Base-by-base conservation (phyloP, 768 basidiomycete genomes). In the Auricularia heimuer region DNA sequence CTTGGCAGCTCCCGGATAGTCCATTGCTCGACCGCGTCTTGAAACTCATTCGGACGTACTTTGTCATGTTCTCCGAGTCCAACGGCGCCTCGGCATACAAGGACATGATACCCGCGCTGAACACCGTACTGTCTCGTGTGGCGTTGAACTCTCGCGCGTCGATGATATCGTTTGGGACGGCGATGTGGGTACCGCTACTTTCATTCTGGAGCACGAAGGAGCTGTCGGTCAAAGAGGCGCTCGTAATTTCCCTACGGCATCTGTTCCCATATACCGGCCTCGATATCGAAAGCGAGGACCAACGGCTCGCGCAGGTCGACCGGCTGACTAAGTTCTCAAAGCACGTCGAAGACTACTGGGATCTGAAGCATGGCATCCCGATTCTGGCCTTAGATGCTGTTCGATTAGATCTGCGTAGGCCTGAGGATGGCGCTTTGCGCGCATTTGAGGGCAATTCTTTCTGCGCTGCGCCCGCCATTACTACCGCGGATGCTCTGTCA, bases 191-290 rank as follows among this genome's bases (percentile, higher is more conserved):
- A 58, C 73, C 74, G 2, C 70, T 98, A 4, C 78, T 94, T 2
- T 76, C 75, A 2, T 75, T 96, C 33, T 97, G 93, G 93, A 79
- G 81, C 2, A 88, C 88, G 18, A 93, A 92, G 75, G 87, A 86
- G 73, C 86, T 83, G 65, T 73, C 79, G 7, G 77, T 89, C 68
- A 94, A 94, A 72, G 94, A 95, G 73, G 82, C 85, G 54, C 77
- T 98, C 18, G 78, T 94, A 35, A 80, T 87, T n/a, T 80, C 91
- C 29, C 75, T 97, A 21, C 83, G 84, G 18, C 77, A 80, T 14
- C 77, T 97, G 3, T 82, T 95, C 54, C 90, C 90, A 0, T 94
- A 87, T 72, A 74, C 90, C 61, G 80, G 80, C 0, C 76, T 79
- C 44, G 63, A 56, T 14, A 58, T 61, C 4, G 72, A 51, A 3